Evolutionary conservation across 2,329 filamentous ascomycete genomes (phyloP), one percentile per base, ranked within the genome.

Genomic region (Calonectria naviculata): DNA sequence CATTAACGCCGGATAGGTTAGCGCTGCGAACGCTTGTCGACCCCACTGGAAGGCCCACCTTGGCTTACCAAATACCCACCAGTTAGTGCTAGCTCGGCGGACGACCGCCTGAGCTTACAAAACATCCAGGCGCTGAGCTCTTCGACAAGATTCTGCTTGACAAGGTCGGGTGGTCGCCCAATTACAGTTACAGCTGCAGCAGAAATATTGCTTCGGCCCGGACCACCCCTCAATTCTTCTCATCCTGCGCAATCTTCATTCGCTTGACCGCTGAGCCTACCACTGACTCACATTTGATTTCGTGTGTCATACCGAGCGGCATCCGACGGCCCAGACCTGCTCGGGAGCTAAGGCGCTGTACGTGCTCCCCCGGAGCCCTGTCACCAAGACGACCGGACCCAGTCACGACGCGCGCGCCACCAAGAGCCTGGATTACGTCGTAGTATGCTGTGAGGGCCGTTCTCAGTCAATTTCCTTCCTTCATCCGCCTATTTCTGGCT

Each of bases 91-190:
- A 70, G 68, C 56, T 28, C 13, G 54, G 28, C 28, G 54, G 63
- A 66, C 41, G 49, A 49, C 42, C 56, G 38, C 56, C 36, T 61
- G 56, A 41, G 65, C 65, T 67, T 67, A 67, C 65, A 67, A 46
- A 67, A 67, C 65, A 67, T 49, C 15, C 31, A 62, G 34, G 26
- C 42, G 21, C 21, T 62, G 21, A 58, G 52, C 47, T 47, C 8
- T 70, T 70, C 67, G 61, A 66, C 58, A 66, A 47, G 63, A 52
- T 70, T 70, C 68, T 63, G 62, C 58, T 26, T 24, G 52, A 61
- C 62, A 41, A 52, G 47, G 31, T n/a, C 68, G 68, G 56, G 36
- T 41, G 44, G 46, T 66, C 68, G 68, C 68, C 68, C 63, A 70
- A 70, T 70, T 66, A 49, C 47, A 67, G 24, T 36, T 61, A 58